Evolutionary conservation across 2,329 filamentous ascomycete species (phyloP).

Genomic region (Acephala macrosclerotiorum): DNA sequence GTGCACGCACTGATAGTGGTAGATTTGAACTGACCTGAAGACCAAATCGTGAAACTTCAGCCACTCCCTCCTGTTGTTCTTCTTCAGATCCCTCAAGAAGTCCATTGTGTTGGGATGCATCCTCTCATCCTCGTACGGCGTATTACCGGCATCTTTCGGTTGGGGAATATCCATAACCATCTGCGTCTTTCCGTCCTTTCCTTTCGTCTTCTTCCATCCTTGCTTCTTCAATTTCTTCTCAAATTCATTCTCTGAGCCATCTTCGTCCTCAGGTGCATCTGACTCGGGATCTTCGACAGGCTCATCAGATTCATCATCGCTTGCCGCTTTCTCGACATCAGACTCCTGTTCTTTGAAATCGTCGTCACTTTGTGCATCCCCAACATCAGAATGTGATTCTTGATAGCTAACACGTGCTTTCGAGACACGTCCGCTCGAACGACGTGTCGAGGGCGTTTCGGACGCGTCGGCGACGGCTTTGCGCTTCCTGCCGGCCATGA

Average conservation of each 20-base stretch:
- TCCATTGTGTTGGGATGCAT: constrained; percentile 65
- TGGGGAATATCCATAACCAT: constrained; percentile 51
- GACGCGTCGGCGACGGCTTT: constrained; percentile 20
- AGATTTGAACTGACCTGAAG: constrained; percentile 17
- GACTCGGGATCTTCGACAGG: constrained; percentile 14
- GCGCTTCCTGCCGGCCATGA: constrained; percentile 33
- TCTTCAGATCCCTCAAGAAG: constrained; percentile 65
- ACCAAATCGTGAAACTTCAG: constrained; percentile 56
- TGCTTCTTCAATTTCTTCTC: constrained; percentile 21
- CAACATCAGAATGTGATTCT: constrained; percentile 26
- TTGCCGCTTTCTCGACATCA: constrained; percentile 11
- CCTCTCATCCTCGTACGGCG: constrained; percentile 58
- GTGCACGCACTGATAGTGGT: neutral
- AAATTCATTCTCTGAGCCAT: constrained; percentile 21
- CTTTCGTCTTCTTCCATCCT: constrained; percentile 21
- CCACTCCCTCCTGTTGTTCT: constrained; percentile 66
- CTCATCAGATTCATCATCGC: constrained; percentile 21
- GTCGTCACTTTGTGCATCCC: constrained; percentile 23
- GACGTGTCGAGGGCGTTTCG: constrained; percentile 20
- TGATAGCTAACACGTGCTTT: constrained; percentile 26
- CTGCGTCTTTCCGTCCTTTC: constrained; percentile 24
- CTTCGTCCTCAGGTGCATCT: constrained; percentile 14
- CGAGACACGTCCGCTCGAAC: constrained; percentile 26
- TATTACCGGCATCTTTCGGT: constrained; percentile 50
- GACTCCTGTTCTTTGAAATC: constrained; percentile 15